A percentile compares a stretch with the other conserved stretches of the same genome.
These are phyloP conservation scores for Castanea mollissima DNA, from an alignment of 306 rosid species.

Conservation along the genomic window DNA sequence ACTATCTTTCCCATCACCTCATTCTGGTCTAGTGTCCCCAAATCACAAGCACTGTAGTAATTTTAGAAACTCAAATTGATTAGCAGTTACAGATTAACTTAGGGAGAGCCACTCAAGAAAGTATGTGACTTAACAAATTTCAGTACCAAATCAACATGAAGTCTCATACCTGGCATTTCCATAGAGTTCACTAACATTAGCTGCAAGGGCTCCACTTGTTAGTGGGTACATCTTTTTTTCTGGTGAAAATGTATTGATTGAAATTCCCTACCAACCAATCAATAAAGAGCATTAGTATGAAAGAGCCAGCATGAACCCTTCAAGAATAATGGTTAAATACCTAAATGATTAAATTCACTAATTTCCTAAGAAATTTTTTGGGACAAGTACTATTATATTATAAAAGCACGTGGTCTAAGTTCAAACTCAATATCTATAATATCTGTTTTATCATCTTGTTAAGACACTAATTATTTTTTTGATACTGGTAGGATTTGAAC, in stretches of 20 bases:
- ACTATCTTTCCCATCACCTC: slow-evolving; percentile 71
- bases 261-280: slow-evolving; percentile 44
- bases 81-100: neutral
- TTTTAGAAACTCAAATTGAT: slow-evolving; percentile 5
- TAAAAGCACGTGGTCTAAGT: too few relatives aligned
- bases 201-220: slow-evolving; percentile 59
- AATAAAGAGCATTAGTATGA: neutral
- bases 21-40: slow-evolving; percentile 41
- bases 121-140: neutral
- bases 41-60: slow-evolving; percentile 63
- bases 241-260: slow-evolving; percentile 65
- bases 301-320: neutral
- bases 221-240: slow-evolving; percentile 61
- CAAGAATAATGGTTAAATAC: too few relatives aligned
- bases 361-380: too few relatives aligned
- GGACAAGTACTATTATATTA: too few relatives aligned
- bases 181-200: slow-evolving; percentile 11
- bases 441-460: too few relatives aligned
- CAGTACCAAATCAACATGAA: neutral
- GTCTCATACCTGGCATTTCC: slow-evolving; percentile 56
- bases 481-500: too few relatives aligned
- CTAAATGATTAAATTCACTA: too few relatives aligned
- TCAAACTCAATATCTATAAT: too few relatives aligned
- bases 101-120: neutral
- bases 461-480: too few relatives aligned